These are phyloP conservation scores for Fonsecaea monophora DNA, from an alignment of 2,329 filamentous ascomycete species.

Conservation along the genomic window DNA sequence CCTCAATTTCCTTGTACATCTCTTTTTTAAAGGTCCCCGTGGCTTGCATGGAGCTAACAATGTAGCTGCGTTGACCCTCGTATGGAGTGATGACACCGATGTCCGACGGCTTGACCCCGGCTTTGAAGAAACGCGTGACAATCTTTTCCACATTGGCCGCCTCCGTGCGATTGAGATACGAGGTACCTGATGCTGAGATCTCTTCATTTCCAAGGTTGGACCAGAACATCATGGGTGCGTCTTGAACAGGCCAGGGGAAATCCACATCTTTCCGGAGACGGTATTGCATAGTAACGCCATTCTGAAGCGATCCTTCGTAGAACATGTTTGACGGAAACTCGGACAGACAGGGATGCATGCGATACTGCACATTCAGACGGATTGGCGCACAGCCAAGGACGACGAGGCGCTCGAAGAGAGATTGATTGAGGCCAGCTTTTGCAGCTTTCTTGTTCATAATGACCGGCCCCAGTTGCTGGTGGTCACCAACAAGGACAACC, in stretches of 20 bases:
- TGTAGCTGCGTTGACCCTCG: slow-evolving; percentile 96
- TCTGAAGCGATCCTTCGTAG: slow-evolving; percentile 95
- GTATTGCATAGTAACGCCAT: slow-evolving; percentile 89
- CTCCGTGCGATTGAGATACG: slow-evolving; percentile 96
- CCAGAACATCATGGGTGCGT: slow-evolving; percentile 99
- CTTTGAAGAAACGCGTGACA: slow-evolving; percentile 97
- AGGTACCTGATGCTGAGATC: slow-evolving; percentile 96
- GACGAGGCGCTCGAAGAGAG: slow-evolving; percentile 95
- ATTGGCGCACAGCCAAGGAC: slow-evolving; percentile 90
- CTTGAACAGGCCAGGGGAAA: slow-evolving; percentile 94
- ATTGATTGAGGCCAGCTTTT: slow-evolving; percentile 96
- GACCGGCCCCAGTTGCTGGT: slow-evolving; percentile 95
- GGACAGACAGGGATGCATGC: slow-evolving; percentile 97
- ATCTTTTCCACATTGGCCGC: slow-evolving; percentile 98
- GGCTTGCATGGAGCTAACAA: slow-evolving; percentile 99
- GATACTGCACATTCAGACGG: slow-evolving; percentile 94
- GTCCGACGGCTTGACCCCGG: slow-evolving; percentile 88
- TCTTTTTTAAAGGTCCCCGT: slow-evolving; percentile 98
- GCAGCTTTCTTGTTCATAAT: slow-evolving; percentile 99
- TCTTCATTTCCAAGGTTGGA: slow-evolving; percentile 97
- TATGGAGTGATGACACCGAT: slow-evolving; percentile 99
- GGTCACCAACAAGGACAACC: slow-evolving; percentile 96
- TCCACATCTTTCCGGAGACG: slow-evolving; percentile 91
- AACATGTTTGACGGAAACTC: slow-evolving; percentile 99
- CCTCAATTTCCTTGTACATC: slow-evolving; percentile 97